Base-by-base conservation (phyloP, 768 basidiomycete species). In the Suillus spraguei region DNA sequence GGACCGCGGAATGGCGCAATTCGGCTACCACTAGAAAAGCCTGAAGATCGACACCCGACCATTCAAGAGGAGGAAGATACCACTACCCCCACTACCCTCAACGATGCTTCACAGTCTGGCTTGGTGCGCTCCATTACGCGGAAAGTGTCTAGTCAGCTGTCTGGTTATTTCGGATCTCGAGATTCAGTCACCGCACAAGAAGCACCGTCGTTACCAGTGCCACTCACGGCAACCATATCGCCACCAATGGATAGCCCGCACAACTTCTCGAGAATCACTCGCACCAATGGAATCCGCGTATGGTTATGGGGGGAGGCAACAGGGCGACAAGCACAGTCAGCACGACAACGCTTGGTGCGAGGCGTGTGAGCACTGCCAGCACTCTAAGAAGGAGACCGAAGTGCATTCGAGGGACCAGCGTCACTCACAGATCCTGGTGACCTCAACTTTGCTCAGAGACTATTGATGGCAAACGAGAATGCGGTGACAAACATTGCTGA, bases 401-500 rank as follows among this genome's bases (percentile, higher is more conserved):
- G 83, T 71, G 80, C 78, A 63, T 13, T 65, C 16, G 85, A 84
- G 58, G 80, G 77, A 41, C 59, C 70, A 52, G 79, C 79, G 50
- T 81, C 84, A 28, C 72, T 78, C 28, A 73, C 71, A 46, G 79
- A 78, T 9, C 79, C 79, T 0, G 68, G 80, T 39, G 90, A 90
- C 67, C 82, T 94, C 59, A 94, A 92, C 69, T 94, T 98, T 67
- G 90, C 96, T 0, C 93, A 97, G 72, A 84, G 94, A 64, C 72
- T 97, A 28, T 78, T 97, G 50, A 87, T 96, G 80, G 97, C 97
- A 22, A 97, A 97, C 75, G 95, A 97, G 76, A 92, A 94, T 68
- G 91, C 94, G 14, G 95, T 95, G 5, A 96, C 94, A 62, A 94
- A 90, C 68, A 92, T 99, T 70, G 93, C 95, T 28, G 97, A 98